These are phyloP conservation scores for Sonneratia caseolaris DNA, from an alignment of 345 rosid genomes.

Conservation along the genomic window DNA sequence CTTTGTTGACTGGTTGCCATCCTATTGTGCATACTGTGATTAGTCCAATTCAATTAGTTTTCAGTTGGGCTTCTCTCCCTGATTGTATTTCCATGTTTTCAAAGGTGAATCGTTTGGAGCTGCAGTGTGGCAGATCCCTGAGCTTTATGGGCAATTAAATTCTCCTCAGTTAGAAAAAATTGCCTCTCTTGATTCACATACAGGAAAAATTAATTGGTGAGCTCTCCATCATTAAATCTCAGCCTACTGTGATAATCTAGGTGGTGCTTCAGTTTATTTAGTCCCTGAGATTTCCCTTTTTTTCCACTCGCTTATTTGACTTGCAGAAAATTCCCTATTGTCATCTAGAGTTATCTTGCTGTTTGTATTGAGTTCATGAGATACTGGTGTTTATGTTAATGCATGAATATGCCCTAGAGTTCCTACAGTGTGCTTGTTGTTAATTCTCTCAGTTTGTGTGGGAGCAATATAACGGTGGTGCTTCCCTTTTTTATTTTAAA, in stretches of 20 bases:
- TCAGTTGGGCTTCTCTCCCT: not conserved
- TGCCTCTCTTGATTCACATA: constrained; percentile 76
- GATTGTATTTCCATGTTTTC: constrained; percentile 9
- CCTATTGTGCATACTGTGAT: too few species aligned
- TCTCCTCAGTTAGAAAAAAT: constrained; percentile 77
- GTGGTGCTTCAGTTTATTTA: not conserved
- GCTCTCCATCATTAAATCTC: constrained; percentile 17
- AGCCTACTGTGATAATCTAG: not conserved
- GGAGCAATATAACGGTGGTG: not conserved
- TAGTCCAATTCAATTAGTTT: not conserved
- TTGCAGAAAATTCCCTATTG: not conserved
- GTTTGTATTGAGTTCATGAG: not conserved
- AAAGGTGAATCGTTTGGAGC: constrained; percentile 82
- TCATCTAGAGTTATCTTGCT: not conserved
- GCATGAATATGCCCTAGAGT: not conserved
- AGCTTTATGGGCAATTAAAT: constrained; percentile 73
- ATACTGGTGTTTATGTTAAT: not conserved
- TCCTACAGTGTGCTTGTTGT: not conserved
- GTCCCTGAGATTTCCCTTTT: not conserved
- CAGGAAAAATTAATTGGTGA: constrained; percentile 74
- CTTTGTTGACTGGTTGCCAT: not conserved
- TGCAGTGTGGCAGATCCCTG: constrained; percentile 95
- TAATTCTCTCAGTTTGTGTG: not conserved
- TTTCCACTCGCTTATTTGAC: not conserved
- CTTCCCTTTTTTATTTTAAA: not conserved